Evolutionary conservation across 1,284 basidiomycete species (phyloP).

Genomic region (Trichosporon faecale): DNA sequence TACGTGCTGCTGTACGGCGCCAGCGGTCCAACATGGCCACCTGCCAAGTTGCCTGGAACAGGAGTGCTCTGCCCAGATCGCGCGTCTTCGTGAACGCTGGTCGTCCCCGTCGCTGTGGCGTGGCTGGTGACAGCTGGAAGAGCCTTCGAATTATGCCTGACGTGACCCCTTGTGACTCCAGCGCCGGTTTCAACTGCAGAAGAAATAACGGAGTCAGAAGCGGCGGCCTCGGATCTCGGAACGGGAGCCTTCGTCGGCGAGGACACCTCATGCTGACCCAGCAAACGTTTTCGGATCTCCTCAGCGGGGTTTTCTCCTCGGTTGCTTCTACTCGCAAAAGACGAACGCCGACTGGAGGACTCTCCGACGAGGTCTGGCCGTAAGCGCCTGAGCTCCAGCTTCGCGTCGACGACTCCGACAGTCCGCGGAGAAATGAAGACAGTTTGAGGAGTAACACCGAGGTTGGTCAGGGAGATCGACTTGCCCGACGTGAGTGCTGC

Average conservation of each 20-base stretch:
- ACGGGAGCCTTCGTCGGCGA: background rate
- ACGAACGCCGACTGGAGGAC: slow-evolving; percentile 37
- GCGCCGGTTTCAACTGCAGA: slow-evolving; percentile 36
- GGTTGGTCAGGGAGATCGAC: slow-evolving; percentile 63
- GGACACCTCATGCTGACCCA: background rate
- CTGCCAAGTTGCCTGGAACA: slow-evolving; percentile 16
- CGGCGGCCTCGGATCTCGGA: background rate
- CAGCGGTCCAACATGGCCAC: slow-evolving; percentile 22
- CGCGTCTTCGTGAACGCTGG: slow-evolving; percentile 40
- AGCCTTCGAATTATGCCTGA: slow-evolving; percentile 64
- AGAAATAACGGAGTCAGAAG: slow-evolving; percentile 43
- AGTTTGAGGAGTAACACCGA: slow-evolving; percentile 89
- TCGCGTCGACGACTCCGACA: slow-evolving; percentile 39
- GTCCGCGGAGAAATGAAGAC: slow-evolving; percentile 72
- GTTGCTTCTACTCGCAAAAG: slow-evolving; percentile 42
- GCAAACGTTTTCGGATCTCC: slow-evolving; percentile 43
- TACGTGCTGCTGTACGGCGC: slow-evolving; percentile 50
- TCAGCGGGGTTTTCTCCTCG: slow-evolving; percentile 41
- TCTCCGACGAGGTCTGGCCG: slow-evolving; percentile 35
- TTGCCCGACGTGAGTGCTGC: slow-evolving; percentile 34
- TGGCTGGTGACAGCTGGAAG: slow-evolving; percentile 76
- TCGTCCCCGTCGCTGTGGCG: slow-evolving; percentile 65
- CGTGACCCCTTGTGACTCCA: slow-evolving; percentile 24
- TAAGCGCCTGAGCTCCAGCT: slow-evolving; percentile 38
- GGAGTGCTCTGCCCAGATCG: slow-evolving; percentile 47